These are phyloP conservation scores for Suillus alpinus DNA, from an alignment of 768 basidiomycete species.

Conservation along the genomic window DNA sequence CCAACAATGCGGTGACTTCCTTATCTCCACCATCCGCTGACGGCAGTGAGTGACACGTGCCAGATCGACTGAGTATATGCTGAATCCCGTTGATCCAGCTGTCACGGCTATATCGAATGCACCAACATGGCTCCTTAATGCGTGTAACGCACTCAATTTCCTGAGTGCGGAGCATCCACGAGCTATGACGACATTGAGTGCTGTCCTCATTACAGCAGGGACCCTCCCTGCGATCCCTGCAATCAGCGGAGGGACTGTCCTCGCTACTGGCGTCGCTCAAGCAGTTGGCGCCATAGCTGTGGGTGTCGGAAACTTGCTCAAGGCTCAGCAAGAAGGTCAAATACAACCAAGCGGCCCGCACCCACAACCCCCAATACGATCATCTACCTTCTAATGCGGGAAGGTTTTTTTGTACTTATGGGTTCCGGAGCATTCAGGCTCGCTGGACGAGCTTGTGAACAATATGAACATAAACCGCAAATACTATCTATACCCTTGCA, in stretches of 20 bases:
- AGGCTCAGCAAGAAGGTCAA: constrained; percentile 45
- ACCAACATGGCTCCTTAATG: constrained; percentile 75
- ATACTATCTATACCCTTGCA: constrained; percentile 21
- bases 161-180: constrained; percentile 75
- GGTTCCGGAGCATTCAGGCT: constrained; percentile 7
- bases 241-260: constrained; percentile 65
- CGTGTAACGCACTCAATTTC: constrained; percentile 71
- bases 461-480: constrained; percentile 16
- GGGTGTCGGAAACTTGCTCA: constrained; percentile 60
- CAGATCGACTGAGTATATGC: neutral
- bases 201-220: constrained; percentile 77
- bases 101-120: constrained; percentile 53
- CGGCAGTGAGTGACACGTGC: constrained; percentile 5
- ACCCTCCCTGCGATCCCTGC: constrained; percentile 71
- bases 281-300: constrained; percentile 79
- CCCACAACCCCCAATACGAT: constrained; percentile 26
- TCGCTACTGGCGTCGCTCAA: constrained; percentile 72
- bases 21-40: constrained; percentile 3
- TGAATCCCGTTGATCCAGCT: constrained; percentile 19
- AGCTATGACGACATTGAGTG: constrained; percentile 69
- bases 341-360: constrained; percentile 20
- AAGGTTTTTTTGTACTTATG: neutral
- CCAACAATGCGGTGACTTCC: neutral
- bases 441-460: constrained; percentile 21
- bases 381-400: constrained; percentile 25